These are phyloP conservation scores for Scheffersomyces segobiensis DNA, from an alignment of 1,139 yeast species.

Conservation along the genomic window DNA sequence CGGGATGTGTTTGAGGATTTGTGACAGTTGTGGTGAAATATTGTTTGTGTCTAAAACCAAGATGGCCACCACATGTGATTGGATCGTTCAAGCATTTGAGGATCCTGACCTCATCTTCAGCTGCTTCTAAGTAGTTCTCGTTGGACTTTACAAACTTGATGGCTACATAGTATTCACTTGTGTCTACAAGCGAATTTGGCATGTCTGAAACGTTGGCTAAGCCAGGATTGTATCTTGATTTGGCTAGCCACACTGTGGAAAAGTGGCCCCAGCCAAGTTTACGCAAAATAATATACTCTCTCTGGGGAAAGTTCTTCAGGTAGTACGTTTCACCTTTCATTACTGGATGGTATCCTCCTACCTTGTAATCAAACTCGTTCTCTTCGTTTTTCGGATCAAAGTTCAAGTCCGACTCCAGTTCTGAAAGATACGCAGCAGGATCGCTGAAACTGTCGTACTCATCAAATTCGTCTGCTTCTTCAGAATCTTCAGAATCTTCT, in stretches of 20 bases:
- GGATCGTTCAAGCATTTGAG: conserved; percentile 48
- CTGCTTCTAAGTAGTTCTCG: conserved; percentile 77
- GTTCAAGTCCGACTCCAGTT: conserved; percentile 27
- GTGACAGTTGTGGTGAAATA: conserved; percentile 21
- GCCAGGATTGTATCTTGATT: conserved; percentile 15
- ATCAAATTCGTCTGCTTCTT: conserved; percentile 6
- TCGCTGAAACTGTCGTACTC: conserved; percentile 3
- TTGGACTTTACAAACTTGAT: conserved; percentile 82
- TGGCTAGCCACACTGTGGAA: conserved; percentile 86
- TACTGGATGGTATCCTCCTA: conserved; percentile 90
- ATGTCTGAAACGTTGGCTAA: background rate
- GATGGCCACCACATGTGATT: conserved; percentile 7
- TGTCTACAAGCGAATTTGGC: conserved; percentile 30
- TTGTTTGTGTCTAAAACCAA: conserved; percentile 9
- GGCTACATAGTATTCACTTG: conserved; percentile 64
- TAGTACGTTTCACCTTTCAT: conserved; percentile 72
- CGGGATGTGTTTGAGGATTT: conserved; percentile 56
- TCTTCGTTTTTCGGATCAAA: conserved; percentile 59
- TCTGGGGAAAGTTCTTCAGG: conserved; percentile 30
- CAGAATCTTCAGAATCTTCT: background rate
- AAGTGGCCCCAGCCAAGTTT: conserved; percentile 94
- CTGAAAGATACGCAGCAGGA: conserved; percentile 15
- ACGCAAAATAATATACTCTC: conserved; percentile 61
- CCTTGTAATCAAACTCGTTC: conserved; percentile 65
- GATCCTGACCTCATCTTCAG: conserved; percentile 77